phyloP scores from a whole-genome alignment of 257 asterid genomes.

The Echium plantagineum region DNA sequence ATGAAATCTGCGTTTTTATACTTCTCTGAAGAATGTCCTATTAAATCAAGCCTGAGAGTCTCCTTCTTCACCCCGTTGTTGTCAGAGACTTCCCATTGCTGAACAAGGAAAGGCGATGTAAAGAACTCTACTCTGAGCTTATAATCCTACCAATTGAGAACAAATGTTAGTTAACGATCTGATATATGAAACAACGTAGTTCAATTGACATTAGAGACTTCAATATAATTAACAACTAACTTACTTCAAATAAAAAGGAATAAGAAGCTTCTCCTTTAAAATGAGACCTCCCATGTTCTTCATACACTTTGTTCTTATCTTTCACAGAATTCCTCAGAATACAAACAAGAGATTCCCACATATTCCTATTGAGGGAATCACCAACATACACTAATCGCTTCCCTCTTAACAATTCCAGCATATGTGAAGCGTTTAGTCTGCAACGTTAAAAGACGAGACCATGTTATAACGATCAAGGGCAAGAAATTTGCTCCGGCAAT shows the following conservation, averaged over 20 bases:
- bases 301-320: conserved; percentile 48
- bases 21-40: conserved; percentile 37
- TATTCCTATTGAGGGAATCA: conserved; percentile 63
- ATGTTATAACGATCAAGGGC: background rate
- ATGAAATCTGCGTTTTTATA: conserved; percentile 47
- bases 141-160: conserved; percentile 34
- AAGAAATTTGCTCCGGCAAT: too few relatives aligned
- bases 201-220: background rate
- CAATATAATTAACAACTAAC: conserved; percentile 5
- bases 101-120: conserved; percentile 60
- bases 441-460: background rate
- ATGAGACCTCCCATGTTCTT: conserved; percentile 42
- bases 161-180: background rate
- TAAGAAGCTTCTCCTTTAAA: conserved; percentile 51
- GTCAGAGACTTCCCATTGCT: conserved; percentile 44
- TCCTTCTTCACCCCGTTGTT: conserved; percentile 48
- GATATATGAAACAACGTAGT: background rate
- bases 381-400: conserved; percentile 58
- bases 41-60: conserved; percentile 58
- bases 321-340: conserved; percentile 46
- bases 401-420: conserved; percentile 62
- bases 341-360: conserved; percentile 86
- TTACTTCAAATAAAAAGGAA: conserved; percentile 52
- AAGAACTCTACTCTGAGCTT: conserved; percentile 61
- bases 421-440: conserved; percentile 50